phyloP scores from a whole-genome alignment of 768 basidiomycete species.

The Pleurotus cornucopiae region DNA sequence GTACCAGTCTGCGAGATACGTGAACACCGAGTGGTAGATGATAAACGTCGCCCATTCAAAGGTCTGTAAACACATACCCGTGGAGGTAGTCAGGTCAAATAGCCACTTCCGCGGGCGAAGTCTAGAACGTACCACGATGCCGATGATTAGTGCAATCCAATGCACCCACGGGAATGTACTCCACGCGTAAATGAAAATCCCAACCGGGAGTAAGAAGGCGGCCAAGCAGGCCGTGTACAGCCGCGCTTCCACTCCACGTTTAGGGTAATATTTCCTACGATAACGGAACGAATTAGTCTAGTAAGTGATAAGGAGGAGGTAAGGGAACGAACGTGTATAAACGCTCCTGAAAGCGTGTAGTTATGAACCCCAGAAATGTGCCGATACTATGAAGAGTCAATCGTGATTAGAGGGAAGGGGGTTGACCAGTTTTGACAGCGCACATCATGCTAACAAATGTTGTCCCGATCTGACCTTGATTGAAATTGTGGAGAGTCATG shows the following conservation, averaged over 20 bases:
- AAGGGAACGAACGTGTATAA: conserved; percentile 36
- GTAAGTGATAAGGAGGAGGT: neutral
- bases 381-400: conserved; percentile 33
- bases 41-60: conserved; percentile 35
- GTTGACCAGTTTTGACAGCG: conserved; percentile 8
- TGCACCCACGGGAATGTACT: conserved; percentile 44
- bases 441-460: conserved; percentile 45
- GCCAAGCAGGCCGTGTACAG: conserved; percentile 47
- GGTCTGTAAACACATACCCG: no score
- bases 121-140: conserved; percentile 29
- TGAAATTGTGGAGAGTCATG: conserved; percentile 43
- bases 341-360: conserved; percentile 41
- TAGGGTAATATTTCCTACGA: conserved; percentile 20
- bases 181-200: conserved; percentile 72
- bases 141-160: conserved; percentile 55
- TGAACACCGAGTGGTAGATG: conserved; percentile 52
- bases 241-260: conserved; percentile 44
- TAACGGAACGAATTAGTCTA: neutral
- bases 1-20: conserved; percentile 58
- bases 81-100: no score
- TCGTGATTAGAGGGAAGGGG: neutral
- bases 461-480: conserved; percentile 43
- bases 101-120: no score
- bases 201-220: conserved; percentile 41
- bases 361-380: conserved; percentile 34